Evolutionary conservation across 2,329 filamentous ascomycete genomes (phyloP), one percentile per base, ranked within the genome.

Genomic region (Pyricularia sp.): DNA sequence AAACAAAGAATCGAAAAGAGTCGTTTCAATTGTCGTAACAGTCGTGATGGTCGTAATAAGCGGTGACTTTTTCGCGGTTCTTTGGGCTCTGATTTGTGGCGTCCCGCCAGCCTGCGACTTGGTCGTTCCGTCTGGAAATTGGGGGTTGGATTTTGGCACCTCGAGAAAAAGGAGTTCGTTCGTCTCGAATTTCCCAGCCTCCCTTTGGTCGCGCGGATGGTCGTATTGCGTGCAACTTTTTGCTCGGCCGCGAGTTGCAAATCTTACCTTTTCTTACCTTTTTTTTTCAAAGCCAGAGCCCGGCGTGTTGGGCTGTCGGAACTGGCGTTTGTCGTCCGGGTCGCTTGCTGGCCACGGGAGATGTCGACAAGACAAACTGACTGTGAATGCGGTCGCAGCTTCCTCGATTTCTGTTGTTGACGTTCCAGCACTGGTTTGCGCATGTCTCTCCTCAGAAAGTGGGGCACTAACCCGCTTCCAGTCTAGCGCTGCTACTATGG

Each of bases 401-500:
- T 68, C 42, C 30, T 69, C 36, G 66, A 36, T 66, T 68, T 64
- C 61, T 61, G 61, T 65, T 67, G 70, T 69, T 59, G 70, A 67
- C 65, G 67, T 61, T 66, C 68, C n/a, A 64, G 59, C 31, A 30
- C 67, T 66, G 66, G 28, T 68, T 70, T 69, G 59, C 50, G 65
- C 68, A 69, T 64, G 65, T 25, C 23, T 36, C 30, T 64, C 72
- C 71, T 72, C 72, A 71, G 69, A 71, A 69, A 72, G 55, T 69
- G 71, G 70, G 42, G 66, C 66, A 64, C 73, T 74, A 74, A 61
- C 2, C 72, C 70, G 3, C 11, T 50, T 71, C 68, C 3, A 70
- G 71, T 10, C 25, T 20, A 68, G 64, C 23, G 67, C 26, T 42
- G 73, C 72, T 74, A 72, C 70, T 69, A 73, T 69, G 70, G 71